A percentile compares a stretch with the other conserved stretches of the same genome.
Evolutionary conservation across 2,329 filamentous ascomycete genomes (phyloP).

Genomic region (Bisporella sp.): DNA sequence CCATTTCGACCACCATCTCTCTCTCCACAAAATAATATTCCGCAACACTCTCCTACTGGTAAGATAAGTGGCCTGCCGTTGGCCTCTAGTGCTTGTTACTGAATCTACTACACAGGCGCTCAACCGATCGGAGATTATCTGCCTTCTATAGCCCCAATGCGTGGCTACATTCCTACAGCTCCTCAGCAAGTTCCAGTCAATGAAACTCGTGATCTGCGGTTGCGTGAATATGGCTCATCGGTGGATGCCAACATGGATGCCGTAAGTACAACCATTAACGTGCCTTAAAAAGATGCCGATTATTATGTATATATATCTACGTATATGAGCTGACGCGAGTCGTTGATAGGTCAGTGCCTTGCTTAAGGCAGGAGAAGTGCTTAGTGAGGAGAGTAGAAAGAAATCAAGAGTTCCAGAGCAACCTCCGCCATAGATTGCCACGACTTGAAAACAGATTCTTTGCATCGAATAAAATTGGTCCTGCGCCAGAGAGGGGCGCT

Average conservation of each 20-base stretch:
- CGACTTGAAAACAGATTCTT: too few species aligned
- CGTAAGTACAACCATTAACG: conserved; percentile 27
- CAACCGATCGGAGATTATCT: conserved; percentile 14
- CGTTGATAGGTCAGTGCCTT: conserved; percentile 36
- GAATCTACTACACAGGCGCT: conserved; percentile 7
- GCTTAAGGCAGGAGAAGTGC: conserved; percentile 51
- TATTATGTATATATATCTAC: too few species aligned
- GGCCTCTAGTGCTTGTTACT: too few species aligned
- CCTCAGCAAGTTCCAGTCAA: conserved; percentile 2
- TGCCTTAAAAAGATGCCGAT: too few species aligned
- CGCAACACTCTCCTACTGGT: conserved; percentile 23
- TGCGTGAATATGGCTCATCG: conserved; percentile 13
- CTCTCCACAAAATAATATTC: conserved; percentile 18
- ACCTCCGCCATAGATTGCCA: not conserved
- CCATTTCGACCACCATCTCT: conserved; percentile 21
- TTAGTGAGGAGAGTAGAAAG: conserved; percentile 34
- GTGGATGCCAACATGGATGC: conserved; percentile 41
- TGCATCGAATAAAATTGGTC: too few species aligned
- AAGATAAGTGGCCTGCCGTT: conserved; percentile 5
- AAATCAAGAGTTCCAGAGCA: not conserved
- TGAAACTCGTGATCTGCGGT: conserved; percentile 13
- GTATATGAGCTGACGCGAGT: too few species aligned
- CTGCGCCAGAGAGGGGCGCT: too few species aligned
- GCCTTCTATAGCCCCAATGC: conserved; percentile 20
- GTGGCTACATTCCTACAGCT: conserved; percentile 10